Evolutionary conservation across 257 asterid genomes (phyloP), one percentile per base, ranked within the genome.

Genomic region (Solanum virginianum): DNA sequence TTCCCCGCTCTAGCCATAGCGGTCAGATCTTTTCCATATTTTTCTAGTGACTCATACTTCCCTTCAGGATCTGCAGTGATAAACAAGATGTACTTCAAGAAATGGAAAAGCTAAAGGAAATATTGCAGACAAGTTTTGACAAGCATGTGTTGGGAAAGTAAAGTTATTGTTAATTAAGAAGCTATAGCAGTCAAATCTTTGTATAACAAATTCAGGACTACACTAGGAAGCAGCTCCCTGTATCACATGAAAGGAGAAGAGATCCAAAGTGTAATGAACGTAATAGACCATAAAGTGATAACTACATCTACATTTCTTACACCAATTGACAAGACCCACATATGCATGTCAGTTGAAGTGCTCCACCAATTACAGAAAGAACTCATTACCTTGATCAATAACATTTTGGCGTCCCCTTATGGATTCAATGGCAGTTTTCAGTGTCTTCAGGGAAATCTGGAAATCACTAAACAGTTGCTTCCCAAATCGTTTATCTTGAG

Each of bases 1-100:
- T 97, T 97, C 82, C 99, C 99, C 12, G 95, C 92, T 92, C 89
- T 97, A 60, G 98, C 98, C 98, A 97, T 94, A 80, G 97, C 96
- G 22, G 99, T 97, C 83, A 97, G 90, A 91, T 97, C 99, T 88
- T 97, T 95, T 74, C 99, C 99, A 75, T 97, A 97, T 88, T 95
- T 95, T 88, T 95, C 98, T 47, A 96, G 91, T 53, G 96, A 91
- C 86, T 96, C 99, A 71, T 94, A 96, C 85, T 96, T 96, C 18
- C 98, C 98, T 89, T 96, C 99, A 10, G 99, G 98, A 87, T 95
- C 98, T 97, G 94, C 51, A 66, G 68, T 59, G 84, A 56, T 11
- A 60, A 36, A 80, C 70, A 54, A 84, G 85, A 84, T 59, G 49
- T 43, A 36, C 56, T n/a, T 15, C 5, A 29, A 69, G 47, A 4